A percentile compares a stretch with the other conserved stretches of the same genome.
These are phyloP conservation scores for Ustilago tritici DNA, from an alignment of 1,284 basidiomycete species.

Conservation along the genomic window DNA sequence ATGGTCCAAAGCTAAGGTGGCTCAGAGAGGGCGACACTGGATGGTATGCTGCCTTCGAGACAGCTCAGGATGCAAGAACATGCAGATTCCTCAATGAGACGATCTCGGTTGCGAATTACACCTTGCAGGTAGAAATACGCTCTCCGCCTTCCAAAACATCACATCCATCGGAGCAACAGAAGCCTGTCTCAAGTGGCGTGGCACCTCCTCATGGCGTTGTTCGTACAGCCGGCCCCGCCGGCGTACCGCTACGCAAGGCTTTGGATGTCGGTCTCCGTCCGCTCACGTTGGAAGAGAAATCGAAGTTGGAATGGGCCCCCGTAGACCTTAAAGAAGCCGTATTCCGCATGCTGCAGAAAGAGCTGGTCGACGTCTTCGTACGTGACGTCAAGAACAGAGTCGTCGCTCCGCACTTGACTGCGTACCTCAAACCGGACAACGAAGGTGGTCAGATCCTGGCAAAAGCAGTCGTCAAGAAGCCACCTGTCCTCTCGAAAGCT, in stretches of 20 bases:
- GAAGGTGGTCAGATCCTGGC: constrained; percentile 63
- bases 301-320: constrained; percentile 74
- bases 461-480: constrained; percentile 25
- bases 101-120: constrained; percentile 39
- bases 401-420: constrained; percentile 75
- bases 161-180: neutral
- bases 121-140: constrained; percentile 50
- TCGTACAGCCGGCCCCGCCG: neutral
- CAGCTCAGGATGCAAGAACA: constrained; percentile 27
- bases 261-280: constrained; percentile 39
- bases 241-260: constrained; percentile 6
- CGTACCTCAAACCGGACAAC: constrained; percentile 73
- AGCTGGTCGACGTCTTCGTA: constrained; percentile 76
- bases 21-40: constrained; percentile 63
- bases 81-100: constrained; percentile 55
- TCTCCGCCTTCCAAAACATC: constrained; percentile 9
- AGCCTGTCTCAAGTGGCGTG: neutral
- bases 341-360: constrained; percentile 75
- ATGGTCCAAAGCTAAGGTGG: constrained; percentile 48
- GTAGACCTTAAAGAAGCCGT: constrained; percentile 77
- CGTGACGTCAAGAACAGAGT: constrained; percentile 79
- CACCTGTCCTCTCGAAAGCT: neutral
- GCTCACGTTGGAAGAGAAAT: constrained; percentile 30
- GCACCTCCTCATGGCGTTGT: neutral
- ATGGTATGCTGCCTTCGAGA: constrained; percentile 68